Conservation (phyloP, 352 stramenopile species). For the Globisporangium middletonii region DNA sequence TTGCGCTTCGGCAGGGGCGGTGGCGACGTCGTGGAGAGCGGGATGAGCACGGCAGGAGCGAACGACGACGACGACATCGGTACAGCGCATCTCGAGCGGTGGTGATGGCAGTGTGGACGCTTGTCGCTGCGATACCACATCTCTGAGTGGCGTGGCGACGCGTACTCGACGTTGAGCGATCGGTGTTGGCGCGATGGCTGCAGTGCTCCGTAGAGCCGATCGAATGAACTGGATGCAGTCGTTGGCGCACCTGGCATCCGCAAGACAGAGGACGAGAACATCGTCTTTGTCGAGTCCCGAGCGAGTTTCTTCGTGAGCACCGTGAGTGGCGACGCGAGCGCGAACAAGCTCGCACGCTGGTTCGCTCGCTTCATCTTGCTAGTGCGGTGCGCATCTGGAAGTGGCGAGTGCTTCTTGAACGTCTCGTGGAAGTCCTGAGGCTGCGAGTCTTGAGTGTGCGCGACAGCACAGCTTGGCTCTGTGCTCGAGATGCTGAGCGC, state of each 20-base stretch:
- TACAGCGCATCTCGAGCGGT: too few species aligned
- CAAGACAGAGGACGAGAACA: too few species aligned
- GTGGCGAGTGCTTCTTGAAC: constrained; percentile 12
- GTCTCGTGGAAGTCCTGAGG: background rate
- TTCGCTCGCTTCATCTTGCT: constrained; percentile 4
- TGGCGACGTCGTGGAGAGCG: background rate
- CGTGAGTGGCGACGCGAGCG: constrained; percentile 10
- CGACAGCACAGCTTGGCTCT: background rate
- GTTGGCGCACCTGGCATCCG: too few species aligned
- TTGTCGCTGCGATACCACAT: too few species aligned
- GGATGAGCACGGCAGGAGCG: background rate
- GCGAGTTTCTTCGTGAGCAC: constrained; percentile 9
- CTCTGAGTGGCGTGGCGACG: too few species aligned
- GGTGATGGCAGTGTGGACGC: too few species aligned
- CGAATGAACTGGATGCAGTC: too few species aligned
- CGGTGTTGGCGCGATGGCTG: too few species aligned
- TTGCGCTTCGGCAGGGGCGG: constrained; percentile 17
- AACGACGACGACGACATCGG: too few species aligned
- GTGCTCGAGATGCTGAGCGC: constrained; percentile 1
- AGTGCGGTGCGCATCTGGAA: constrained; percentile 7
- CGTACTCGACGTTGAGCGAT: too few species aligned
- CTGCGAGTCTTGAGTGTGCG: too few species aligned
- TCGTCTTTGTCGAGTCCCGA: background rate
- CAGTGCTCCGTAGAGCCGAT: too few species aligned
- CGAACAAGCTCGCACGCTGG: background rate